Evolutionary conservation across 805 yeast species (phyloP), one percentile per base, ranked within the genome.

Genomic region (Saccharomycopsis sp.): DNA sequence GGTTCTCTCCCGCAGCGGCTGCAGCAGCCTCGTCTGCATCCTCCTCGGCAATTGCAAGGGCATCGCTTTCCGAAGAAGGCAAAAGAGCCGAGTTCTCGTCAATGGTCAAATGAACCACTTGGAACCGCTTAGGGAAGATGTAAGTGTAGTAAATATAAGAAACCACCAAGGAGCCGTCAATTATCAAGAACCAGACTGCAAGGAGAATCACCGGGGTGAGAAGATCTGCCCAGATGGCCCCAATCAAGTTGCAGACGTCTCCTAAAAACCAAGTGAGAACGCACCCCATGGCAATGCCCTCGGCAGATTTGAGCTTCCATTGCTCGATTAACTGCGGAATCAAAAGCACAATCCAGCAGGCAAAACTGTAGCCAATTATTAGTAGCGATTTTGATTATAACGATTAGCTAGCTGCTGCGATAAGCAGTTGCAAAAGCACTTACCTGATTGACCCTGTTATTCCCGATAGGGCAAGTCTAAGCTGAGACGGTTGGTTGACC

Each of bases 291-390:
- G 92, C 81, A 23, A 87, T 82, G 3, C 95, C 95, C 37, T 86
- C 91, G 2, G 90, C 88, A 16, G 75, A 67, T 66, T 87, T 83
- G 56, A 83, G 71, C 56, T 87, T 71, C 91, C 91, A 88, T 71
- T 87, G 92, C 67, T 87, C 95, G 24, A 87, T 78, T 52, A 87
- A 75, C 68, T 87, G 95, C 0, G 95, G 94, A 63, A 88, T 71
- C 58, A 87, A 76, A 47, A 87, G 71, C 14, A 87, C 91, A 12
- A 88, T 77, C 91, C 91, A 88, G 68, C 92, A 85, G 0, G 92
- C 90, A 48, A 87, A 75, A 34, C 83, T 78, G 62, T 53, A 44
- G 20, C 37, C 37, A 12, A 29, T 12, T 29, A 12, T 29, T 7
- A 12, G 8, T 29, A 29, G 37, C n/a, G n/a, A n/a, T n/a, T n/a